These are phyloP conservation scores for Aspergillus affinis DNA, from an alignment of 495 filamentous ascomycete genomes.

Conservation along the genomic window DNA sequence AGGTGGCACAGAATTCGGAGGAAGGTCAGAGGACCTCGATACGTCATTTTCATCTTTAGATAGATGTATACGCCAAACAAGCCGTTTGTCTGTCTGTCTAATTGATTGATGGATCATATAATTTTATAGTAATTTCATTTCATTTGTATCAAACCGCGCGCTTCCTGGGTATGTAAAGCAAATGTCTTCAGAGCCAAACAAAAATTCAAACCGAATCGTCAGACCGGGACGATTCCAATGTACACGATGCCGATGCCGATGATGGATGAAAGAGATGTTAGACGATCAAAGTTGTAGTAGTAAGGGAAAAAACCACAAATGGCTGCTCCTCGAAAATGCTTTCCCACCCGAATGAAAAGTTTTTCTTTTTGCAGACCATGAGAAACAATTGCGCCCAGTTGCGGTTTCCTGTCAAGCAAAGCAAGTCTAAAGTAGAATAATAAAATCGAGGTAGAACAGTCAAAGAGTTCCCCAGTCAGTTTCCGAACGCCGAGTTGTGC, in stretches of 20 bases:
- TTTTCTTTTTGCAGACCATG: slow-evolving; percentile 23
- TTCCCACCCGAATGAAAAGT: slow-evolving; percentile 16
- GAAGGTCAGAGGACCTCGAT: too few relatives aligned
- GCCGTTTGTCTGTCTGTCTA: too few relatives aligned
- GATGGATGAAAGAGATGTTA: background rate
- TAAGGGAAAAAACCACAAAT: slow-evolving; percentile 17
- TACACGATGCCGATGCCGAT: slow-evolving; percentile 20
- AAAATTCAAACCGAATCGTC: slow-evolving; percentile 22
- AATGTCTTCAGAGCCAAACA: slow-evolving; percentile 29
- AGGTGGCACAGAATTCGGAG: too few relatives aligned
- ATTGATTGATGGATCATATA: too few relatives aligned
- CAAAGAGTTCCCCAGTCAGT: slow-evolving; percentile 7
- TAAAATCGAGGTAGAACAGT: background rate
- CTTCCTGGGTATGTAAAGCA: slow-evolving; percentile 28
- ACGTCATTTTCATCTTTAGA: too few relatives aligned
- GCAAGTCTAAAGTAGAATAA: slow-evolving; percentile 20
- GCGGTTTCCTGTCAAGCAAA: slow-evolving; percentile 22
- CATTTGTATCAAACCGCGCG: slow-evolving; percentile 22
- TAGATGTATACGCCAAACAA: too few relatives aligned
- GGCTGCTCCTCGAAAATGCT: slow-evolving; percentile 27
- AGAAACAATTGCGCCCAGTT: slow-evolving; percentile 26
- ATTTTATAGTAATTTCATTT: too few relatives aligned
- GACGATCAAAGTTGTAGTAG: slow-evolving; percentile 5
- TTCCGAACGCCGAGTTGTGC: slow-evolving; percentile 29
- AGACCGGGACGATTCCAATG: slow-evolving; percentile 28